phyloP scores from a whole-genome alignment of 129 eudicot genomes.

The Flaveria brownii region DNA sequence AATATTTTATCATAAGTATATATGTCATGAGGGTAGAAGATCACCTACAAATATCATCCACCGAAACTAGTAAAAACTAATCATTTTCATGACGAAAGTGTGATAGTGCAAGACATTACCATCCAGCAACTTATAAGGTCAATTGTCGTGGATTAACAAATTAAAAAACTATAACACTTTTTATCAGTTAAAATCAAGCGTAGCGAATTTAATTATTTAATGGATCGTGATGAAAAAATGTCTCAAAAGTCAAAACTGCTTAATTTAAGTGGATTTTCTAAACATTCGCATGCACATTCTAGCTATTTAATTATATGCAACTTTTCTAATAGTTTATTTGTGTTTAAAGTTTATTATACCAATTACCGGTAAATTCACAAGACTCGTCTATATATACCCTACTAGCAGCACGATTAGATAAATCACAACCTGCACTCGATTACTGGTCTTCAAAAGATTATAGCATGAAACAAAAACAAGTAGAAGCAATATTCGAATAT shows the following conservation, averaged over 20 bases:
- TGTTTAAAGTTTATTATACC: too few species aligned
- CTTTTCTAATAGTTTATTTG: background rate
- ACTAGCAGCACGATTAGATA: too few species aligned
- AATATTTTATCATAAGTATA: background rate
- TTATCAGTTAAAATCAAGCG: background rate
- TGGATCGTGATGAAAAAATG: background rate
- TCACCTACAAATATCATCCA: background rate
- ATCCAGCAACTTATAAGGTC: constrained; percentile 6
- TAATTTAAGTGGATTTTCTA: background rate
- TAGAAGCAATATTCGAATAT: too few species aligned
- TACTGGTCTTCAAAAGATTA: too few species aligned
- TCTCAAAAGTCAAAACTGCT: background rate
- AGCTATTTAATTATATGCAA: background rate
- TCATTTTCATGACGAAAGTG: constrained; percentile 19
- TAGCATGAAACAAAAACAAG: too few species aligned
- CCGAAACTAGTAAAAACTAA: background rate
- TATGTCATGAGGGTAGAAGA: background rate
- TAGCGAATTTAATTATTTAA: background rate
- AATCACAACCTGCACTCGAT: too few species aligned
- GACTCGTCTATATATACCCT: too few species aligned
- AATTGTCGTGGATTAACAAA: background rate
- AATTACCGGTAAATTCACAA: too few species aligned
- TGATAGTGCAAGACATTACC: constrained; percentile 18
- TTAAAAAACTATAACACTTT: background rate
- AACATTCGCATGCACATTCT: background rate